phyloP scores from a whole-genome alignment of 371 early-diverging fungal species.

The Chytridium lagenaria region DNA sequence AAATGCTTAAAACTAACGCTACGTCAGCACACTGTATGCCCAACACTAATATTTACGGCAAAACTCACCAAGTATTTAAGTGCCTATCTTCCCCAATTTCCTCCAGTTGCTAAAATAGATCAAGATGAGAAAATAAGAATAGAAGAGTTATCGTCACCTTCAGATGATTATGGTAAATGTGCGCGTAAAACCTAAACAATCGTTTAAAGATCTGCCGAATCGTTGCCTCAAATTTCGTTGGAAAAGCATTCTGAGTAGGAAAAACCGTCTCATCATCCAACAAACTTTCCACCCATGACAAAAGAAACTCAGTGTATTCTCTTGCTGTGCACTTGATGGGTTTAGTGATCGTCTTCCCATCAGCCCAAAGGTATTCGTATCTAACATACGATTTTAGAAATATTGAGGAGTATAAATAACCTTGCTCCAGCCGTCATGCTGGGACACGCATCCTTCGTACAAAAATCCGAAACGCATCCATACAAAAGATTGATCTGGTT shows the following conservation, averaged over 20 bases:
- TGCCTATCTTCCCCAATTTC: constrained; percentile 42
- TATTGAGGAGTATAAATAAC: constrained; percentile 49
- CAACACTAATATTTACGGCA: constrained; percentile 11
- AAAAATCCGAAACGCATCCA: constrained; percentile 86
- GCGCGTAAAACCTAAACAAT: constrained; percentile 48
- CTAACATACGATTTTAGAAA: constrained; percentile 43
- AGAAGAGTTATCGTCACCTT: constrained; percentile 13
- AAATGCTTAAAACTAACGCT: constrained; percentile 46
- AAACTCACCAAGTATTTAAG: constrained; percentile 41
- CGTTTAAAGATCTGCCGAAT: constrained; percentile 46
- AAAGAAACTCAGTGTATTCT: constrained; percentile 86
- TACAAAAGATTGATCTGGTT: constrained; percentile 90
- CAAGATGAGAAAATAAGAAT: background rate
- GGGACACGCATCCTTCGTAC: constrained; percentile 78
- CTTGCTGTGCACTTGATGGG: constrained; percentile 83
- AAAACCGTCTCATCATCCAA: constrained; percentile 82
- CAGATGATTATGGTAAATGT: constrained; percentile 48
- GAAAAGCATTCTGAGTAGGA: constrained; percentile 64
- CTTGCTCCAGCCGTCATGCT: constrained; percentile 84
- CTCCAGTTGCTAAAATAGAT: constrained; percentile 38
- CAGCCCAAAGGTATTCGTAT: constrained; percentile 87
- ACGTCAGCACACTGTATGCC: background rate
- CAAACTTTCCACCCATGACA: constrained; percentile 84
- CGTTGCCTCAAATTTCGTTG: constrained; percentile 35
- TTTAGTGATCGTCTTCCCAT: constrained; percentile 70